These are phyloP conservation scores for Samsoniella hepiali DNA, from an alignment of 2,329 filamentous ascomycete species.

Conservation along the genomic window DNA sequence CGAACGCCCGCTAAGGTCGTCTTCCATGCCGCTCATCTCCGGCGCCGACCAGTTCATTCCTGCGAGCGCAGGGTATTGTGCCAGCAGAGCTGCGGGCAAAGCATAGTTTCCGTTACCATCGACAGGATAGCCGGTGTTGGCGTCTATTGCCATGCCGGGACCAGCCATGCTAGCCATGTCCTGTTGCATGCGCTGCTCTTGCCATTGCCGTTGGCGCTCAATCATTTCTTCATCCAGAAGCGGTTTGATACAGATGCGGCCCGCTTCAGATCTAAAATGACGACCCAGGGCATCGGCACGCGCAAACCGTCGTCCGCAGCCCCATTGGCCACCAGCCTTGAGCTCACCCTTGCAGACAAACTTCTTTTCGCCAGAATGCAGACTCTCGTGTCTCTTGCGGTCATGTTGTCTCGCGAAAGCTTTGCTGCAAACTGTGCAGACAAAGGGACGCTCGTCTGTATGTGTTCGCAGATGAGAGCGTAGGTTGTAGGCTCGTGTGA, in stretches of 20 bases:
- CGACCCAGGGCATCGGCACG: slow-evolving; percentile 91
- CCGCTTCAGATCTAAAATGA: slow-evolving; percentile 94
- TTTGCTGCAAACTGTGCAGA: slow-evolving; percentile 95
- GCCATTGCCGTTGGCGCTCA: slow-evolving; percentile 72
- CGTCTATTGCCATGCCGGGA: slow-evolving; percentile 54
- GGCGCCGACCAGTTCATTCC: slow-evolving; percentile 74
- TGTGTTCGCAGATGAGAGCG: slow-evolving; percentile 94
- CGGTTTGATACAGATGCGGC: slow-evolving; percentile 95
- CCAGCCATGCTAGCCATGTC: slow-evolving; percentile 59
- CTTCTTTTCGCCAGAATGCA: slow-evolving; percentile 97
- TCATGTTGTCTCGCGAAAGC: slow-evolving; percentile 97
- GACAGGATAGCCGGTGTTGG: slow-evolving; percentile 56
- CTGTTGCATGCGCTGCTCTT: slow-evolving; percentile 67
- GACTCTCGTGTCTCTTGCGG: slow-evolving; percentile 90
- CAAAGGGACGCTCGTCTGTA: slow-evolving; percentile 94
- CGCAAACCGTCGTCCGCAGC: slow-evolving; percentile 88
- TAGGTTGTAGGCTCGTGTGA: slow-evolving; percentile 94
- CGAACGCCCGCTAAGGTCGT: slow-evolving; percentile 73
- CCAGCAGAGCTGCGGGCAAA: slow-evolving; percentile 82
- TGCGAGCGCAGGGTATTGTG: slow-evolving; percentile 91
- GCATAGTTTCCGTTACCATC: slow-evolving; percentile 58
- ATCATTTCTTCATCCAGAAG: slow-evolving; percentile 89
- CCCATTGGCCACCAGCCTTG: slow-evolving; percentile 80
- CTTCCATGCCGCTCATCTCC: slow-evolving; percentile 67
- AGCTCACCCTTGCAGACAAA: slow-evolving; percentile 94